These are phyloP conservation scores for Neonectria coccinea DNA, from an alignment of 2,329 filamentous ascomycete species.

Conservation along the genomic window DNA sequence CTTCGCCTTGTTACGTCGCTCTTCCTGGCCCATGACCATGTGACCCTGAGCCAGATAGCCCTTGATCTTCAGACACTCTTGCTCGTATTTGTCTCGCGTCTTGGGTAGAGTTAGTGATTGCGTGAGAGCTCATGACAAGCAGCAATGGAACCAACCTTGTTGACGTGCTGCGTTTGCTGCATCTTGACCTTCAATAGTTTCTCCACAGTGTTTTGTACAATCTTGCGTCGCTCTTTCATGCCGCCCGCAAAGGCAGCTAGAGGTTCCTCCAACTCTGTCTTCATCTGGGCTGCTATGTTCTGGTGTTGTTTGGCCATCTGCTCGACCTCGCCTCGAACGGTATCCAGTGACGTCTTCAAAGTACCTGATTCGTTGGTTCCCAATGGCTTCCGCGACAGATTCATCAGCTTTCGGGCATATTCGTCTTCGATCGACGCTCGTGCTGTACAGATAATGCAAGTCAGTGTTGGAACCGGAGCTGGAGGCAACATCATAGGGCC, in stretches of 20 bases:
- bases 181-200: slow-evolving; percentile 93
- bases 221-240: slow-evolving; percentile 97
- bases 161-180: slow-evolving; percentile 89
- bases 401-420: slow-evolving; percentile 89
- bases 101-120: slow-evolving; percentile 50
- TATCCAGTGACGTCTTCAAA: slow-evolving; percentile 85
- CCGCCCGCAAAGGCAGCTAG: slow-evolving; percentile 90
- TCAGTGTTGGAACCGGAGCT: not conserved
- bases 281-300: slow-evolving; percentile 92
- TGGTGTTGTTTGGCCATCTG: slow-evolving; percentile 94
- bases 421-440: slow-evolving; percentile 96
- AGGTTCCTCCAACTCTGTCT: slow-evolving; percentile 93
- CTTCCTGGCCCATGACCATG: slow-evolving; percentile 99
- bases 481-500: not conserved
- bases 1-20: slow-evolving; percentile 98
- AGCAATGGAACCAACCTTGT: slow-evolving; percentile 73
- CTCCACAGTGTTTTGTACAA: slow-evolving; percentile 93
- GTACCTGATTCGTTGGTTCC: slow-evolving; percentile 90
- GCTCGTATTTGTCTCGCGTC: slow-evolving; percentile 94
- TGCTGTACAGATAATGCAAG: slow-evolving; percentile 59
- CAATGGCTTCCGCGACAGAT: slow-evolving; percentile 86
- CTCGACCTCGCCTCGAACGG: slow-evolving; percentile 89
- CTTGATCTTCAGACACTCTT: slow-evolving; percentile 98
- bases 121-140: not conserved
- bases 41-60: slow-evolving; percentile 98